Evolutionary conservation across 2,329 filamentous ascomycete genomes (phyloP).

Genomic region (Trichoderma cornu-damae): DNA sequence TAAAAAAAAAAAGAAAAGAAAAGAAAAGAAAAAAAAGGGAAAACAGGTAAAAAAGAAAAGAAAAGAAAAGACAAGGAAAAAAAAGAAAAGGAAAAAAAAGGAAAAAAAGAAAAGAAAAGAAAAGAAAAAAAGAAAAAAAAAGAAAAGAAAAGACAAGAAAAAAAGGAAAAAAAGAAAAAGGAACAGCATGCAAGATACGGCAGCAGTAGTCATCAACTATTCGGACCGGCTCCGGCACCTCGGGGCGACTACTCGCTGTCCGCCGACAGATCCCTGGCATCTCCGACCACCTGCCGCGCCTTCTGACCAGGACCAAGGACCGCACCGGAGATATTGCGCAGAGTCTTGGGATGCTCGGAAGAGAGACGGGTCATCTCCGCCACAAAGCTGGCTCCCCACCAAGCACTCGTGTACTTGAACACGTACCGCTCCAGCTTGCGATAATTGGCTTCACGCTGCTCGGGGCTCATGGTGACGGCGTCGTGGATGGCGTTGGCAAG

Average conservation of each 20-base stretch:
- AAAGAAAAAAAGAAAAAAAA: not conserved
- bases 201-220: not conserved
- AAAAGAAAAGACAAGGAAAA: not conserved
- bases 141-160: not conserved
- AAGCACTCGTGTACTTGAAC: slow-evolving; percentile 94
- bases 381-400: slow-evolving; percentile 95
- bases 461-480: slow-evolving; percentile 91
- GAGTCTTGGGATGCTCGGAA: slow-evolving; percentile 37
- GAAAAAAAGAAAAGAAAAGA: not conserved
- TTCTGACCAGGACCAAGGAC: slow-evolving; percentile 32
- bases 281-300: slow-evolving; percentile 26
- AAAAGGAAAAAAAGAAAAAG: not conserved
- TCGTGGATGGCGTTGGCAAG: slow-evolving; percentile 89
- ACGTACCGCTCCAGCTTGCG: slow-evolving; percentile 91
- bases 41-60: not conserved
- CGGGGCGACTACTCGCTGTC: slow-evolving; percentile 4
- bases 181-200: not conserved
- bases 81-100: not conserved
- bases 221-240: not conserved
- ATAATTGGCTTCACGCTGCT: slow-evolving; percentile 81
- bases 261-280: slow-evolving; percentile 24
- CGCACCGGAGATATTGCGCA: slow-evolving; percentile 39
- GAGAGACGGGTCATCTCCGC: slow-evolving; percentile 64
- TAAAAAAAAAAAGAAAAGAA: not conserved
- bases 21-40: not conserved